Evolutionary conservation across 768 basidiomycete species (phyloP).

Genomic region (Hericium rajendrae): DNA sequence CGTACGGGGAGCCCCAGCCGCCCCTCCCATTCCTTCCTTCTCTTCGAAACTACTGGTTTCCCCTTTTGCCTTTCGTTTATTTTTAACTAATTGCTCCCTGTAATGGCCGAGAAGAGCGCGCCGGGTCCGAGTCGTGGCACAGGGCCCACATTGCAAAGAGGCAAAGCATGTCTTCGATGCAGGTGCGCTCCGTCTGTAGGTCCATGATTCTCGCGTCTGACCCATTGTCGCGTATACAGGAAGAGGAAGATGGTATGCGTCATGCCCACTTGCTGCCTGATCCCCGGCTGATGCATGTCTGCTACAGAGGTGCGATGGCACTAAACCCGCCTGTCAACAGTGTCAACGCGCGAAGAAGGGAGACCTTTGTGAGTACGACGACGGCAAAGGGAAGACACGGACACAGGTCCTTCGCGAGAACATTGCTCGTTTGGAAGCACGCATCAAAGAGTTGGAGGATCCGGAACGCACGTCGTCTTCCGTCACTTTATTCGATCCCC

Average conservation of each 20-base stretch:
- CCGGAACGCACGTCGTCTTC: constrained; percentile 60
- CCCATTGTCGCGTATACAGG: background rate
- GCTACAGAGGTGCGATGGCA: constrained; percentile 63
- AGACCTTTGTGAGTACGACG: constrained; percentile 72
- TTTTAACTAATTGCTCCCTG: constrained; percentile 9
- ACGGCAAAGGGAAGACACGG: constrained; percentile 76
- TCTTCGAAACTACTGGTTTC: background rate
- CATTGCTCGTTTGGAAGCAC: constrained; percentile 60
- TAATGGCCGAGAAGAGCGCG: constrained; percentile 14
- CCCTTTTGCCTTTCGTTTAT: constrained; percentile 9
- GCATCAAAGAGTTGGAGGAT: constrained; percentile 68
- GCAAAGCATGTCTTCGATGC: constrained; percentile 16
- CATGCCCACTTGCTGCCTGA: background rate
- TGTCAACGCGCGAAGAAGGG: constrained; percentile 70
- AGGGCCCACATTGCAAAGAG: constrained; percentile 14
- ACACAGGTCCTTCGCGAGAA: constrained; percentile 74
- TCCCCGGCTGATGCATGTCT: background rate
- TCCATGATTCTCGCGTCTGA: constrained; percentile 1
- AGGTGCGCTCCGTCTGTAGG: constrained; percentile 5
- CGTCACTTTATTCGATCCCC: constrained; percentile 65
- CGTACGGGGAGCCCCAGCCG: background rate
- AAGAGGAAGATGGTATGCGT: constrained; percentile 14
- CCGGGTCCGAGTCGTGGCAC: constrained; percentile 7
- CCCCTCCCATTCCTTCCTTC: background rate
- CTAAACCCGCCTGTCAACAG: constrained; percentile 70